A percentile compares a stretch with the other conserved stretches of the same genome.
Conservation (phyloP, 345 rosid species). For the Populus euphratica region DNA sequence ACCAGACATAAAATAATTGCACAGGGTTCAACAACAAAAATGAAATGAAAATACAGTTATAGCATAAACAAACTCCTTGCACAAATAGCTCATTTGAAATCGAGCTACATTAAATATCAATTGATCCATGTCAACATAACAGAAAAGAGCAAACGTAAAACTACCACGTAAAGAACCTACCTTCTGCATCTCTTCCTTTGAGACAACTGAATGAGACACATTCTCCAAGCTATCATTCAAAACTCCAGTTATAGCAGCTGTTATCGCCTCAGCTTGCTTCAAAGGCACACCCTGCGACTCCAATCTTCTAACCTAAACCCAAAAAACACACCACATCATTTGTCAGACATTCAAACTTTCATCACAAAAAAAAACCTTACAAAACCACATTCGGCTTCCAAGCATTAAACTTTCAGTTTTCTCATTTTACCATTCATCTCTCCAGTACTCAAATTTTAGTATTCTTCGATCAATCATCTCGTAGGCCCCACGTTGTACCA, state of each 20-base stretch:
- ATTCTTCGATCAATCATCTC: too few species aligned
- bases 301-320: slow-evolving; percentile 22
- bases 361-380: background rate
- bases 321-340: too few species aligned
- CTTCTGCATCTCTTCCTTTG: slow-evolving; percentile 29
- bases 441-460: too few species aligned
- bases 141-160: background rate
- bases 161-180: background rate
- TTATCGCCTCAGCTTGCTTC: slow-evolving; percentile 32
- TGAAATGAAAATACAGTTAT: background rate
- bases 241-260: slow-evolving; percentile 23
- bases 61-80: background rate
- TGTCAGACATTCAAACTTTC: too few species aligned
- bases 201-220: slow-evolving; percentile 25
- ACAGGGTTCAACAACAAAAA: background rate
- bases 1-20: background rate
- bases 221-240: slow-evolving; percentile 27
- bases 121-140: background rate
- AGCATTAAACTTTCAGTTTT: background rate
- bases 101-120: too few species aligned
- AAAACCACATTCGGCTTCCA: background rate
- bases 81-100: background rate
- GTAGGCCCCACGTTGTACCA: too few species aligned
- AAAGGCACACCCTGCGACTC: slow-evolving; percentile 25
- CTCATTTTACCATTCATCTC: too few species aligned